Conservation (phyloP, 1,284 basidiomycete species). For the Ustilago nuda region DNA sequence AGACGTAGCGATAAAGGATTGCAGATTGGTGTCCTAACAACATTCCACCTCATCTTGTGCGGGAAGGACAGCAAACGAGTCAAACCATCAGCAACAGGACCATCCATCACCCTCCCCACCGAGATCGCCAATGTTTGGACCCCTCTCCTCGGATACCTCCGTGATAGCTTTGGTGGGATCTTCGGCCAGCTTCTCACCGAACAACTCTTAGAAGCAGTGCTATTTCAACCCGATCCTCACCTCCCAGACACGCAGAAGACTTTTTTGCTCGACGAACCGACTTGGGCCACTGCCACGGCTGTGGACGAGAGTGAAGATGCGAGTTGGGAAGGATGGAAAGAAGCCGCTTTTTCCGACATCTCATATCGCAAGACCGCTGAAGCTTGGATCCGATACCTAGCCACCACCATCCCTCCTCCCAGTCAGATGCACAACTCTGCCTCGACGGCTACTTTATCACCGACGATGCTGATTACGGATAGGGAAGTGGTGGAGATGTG, state of each 20-base stretch:
- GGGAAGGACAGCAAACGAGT: slow-evolving; percentile 23
- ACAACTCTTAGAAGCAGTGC: slow-evolving; percentile 28
- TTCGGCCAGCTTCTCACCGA: slow-evolving; percentile 35
- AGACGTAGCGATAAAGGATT: background rate
- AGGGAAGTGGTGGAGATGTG: slow-evolving; percentile 28
- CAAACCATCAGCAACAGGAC: background rate
- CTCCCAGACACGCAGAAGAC: background rate
- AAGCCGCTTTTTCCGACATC: background rate
- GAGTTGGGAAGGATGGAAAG: slow-evolving; percentile 25
- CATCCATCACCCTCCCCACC: slow-evolving; percentile 13
- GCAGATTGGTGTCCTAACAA: too few species aligned
- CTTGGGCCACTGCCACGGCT: background rate
- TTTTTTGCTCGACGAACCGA: background rate
- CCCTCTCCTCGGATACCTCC: slow-evolving; percentile 34
- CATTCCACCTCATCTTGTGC: background rate
- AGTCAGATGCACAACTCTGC: background rate
- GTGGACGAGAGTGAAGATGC: slow-evolving; percentile 13
- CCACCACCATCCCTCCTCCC: slow-evolving; percentile 19
- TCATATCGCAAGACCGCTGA: slow-evolving; percentile 37
- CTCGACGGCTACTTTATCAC: background rate
- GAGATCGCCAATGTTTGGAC: slow-evolving; percentile 32
- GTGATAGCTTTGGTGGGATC: slow-evolving; percentile 28
- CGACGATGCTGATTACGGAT: slow-evolving; percentile 18
- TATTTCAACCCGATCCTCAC: background rate
- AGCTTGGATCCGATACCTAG: slow-evolving; percentile 40